These are phyloP conservation scores for Phaeophleospora eucalypticola DNA, from an alignment of 2,329 filamentous ascomycete species.

Conservation along the genomic window DNA sequence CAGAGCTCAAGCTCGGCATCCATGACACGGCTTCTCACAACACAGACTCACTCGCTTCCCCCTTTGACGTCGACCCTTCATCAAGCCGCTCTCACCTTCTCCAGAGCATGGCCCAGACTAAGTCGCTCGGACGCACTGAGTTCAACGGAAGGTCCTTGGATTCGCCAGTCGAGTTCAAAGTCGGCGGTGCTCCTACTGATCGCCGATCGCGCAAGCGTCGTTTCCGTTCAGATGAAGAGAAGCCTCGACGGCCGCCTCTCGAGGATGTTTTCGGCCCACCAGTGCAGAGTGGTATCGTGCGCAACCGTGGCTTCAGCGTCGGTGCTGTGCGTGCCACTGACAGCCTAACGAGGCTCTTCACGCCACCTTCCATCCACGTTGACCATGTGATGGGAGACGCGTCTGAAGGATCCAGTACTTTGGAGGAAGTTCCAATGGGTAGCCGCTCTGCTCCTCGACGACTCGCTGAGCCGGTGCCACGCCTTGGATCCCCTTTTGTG, in stretches of 20 bases:
- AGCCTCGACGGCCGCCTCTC: constrained; percentile 42
- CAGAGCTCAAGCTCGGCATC: constrained; percentile 39
- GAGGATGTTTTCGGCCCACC: constrained; percentile 46
- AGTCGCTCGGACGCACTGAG: constrained; percentile 30
- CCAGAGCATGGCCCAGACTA: constrained; percentile 32
- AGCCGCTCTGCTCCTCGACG: constrained; percentile 32
- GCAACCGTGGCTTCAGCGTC: constrained; percentile 59
- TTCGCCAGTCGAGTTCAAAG: constrained; percentile 52
- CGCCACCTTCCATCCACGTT: constrained; percentile 33
- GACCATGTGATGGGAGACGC: constrained; percentile 33
- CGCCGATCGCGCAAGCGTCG: constrained; percentile 55
- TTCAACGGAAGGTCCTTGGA: constrained; percentile 36
- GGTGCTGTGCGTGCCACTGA: constrained; percentile 52
- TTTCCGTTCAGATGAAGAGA: constrained; percentile 50
- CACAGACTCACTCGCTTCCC: constrained; percentile 37
- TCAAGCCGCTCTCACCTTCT: constrained; percentile 28
- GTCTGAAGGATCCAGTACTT: constrained; percentile 6
- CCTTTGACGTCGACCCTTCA: constrained; percentile 35
- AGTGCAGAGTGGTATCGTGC: constrained; percentile 52
- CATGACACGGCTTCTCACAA: constrained; percentile 21
- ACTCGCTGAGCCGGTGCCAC: constrained; percentile 39
- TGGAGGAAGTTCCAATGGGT: constrained; percentile 19
- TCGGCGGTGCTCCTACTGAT: constrained; percentile 46
- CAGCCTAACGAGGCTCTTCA: constrained; percentile 53
- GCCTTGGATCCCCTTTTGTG: constrained; percentile 47